These are phyloP conservation scores for Aegilops longissima DNA, from an alignment of 176 grass and related monocot species.

Conservation along the genomic window DNA sequence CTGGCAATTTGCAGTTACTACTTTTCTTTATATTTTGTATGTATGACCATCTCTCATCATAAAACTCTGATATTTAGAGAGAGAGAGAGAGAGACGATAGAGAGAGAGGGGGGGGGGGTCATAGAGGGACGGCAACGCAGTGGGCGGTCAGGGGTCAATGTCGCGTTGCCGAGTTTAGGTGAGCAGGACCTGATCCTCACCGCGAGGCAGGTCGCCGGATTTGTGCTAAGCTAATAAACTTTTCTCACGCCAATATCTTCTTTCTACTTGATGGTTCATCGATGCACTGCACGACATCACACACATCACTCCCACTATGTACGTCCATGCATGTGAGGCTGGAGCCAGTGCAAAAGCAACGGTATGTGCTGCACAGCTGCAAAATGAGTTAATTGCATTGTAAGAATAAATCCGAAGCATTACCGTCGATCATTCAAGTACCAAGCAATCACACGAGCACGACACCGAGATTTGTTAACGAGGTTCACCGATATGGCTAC, in stretches of 20 bases:
- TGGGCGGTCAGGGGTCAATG: constrained; percentile 36
- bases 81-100: too few relatives aligned
- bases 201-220: constrained; percentile 11
- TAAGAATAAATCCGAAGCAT: too few relatives aligned
- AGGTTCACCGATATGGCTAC: too few relatives aligned
- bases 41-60: not conserved
- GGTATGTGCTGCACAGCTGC: not conserved
- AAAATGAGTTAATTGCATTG: not conserved
- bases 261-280: not conserved
- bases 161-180: constrained; percentile 43
- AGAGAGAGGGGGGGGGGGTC: too few relatives aligned
- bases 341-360: too few relatives aligned
- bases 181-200: constrained; percentile 46
- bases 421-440: too few relatives aligned
- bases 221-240: constrained; percentile 27
- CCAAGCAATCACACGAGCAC: too few relatives aligned
- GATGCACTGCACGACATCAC: not conserved
- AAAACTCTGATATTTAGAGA: too few relatives aligned
- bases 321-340: not conserved
- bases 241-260: not conserved
- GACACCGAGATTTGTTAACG: too few relatives aligned
- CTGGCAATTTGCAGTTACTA: not conserved
- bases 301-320: not conserved
- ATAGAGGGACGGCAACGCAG: not conserved
- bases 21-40: not conserved